Conservation (phyloP, 768 basidiomycete species). For the Termitomyces sp. region DNA sequence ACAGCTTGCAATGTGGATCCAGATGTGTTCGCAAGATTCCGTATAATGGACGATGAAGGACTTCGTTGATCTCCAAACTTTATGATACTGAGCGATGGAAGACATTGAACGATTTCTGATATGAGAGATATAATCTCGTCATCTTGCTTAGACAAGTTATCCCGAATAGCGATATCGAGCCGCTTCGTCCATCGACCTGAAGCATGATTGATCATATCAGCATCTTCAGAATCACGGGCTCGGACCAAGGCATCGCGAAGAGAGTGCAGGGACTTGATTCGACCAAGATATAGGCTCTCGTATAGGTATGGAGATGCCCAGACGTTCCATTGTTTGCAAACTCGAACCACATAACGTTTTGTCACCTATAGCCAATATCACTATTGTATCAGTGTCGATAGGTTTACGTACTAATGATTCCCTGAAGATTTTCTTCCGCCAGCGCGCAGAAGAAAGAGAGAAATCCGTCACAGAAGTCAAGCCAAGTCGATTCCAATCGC, state of each 20-base stretch:
- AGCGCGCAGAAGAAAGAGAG: conserved; percentile 8
- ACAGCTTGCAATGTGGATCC: conserved; percentile 8
- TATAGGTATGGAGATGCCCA: conserved; percentile 19
- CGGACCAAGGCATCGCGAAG: conserved; percentile 8
- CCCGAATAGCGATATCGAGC: conserved; percentile 15
- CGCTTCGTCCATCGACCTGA: conserved; percentile 13
- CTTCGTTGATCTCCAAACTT: neutral
- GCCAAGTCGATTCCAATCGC: conserved; percentile 16
- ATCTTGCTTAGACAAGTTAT: neutral
- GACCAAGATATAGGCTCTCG: conserved; percentile 16
- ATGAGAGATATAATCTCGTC: neutral
- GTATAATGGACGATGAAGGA: conserved; percentile 1
- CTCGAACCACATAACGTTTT: conserved; percentile 19
- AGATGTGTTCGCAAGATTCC: conserved; percentile 2
- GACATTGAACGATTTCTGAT: conserved; percentile 9
- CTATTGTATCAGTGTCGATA: neutral
- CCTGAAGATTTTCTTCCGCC: conserved; percentile 9
- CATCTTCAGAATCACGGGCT: neutral
- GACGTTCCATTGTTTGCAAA: conserved; percentile 20
- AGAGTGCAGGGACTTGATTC: conserved; percentile 4
- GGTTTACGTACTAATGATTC: conserved; percentile 17
- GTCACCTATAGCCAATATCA: conserved; percentile 12
- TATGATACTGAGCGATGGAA: conserved; percentile 15
- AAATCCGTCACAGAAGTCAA: conserved; percentile 12
- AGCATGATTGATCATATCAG: neutral